Conservation (phyloP, 495 filamentous ascomycete species). For the Penicillium coprophilum region DNA sequence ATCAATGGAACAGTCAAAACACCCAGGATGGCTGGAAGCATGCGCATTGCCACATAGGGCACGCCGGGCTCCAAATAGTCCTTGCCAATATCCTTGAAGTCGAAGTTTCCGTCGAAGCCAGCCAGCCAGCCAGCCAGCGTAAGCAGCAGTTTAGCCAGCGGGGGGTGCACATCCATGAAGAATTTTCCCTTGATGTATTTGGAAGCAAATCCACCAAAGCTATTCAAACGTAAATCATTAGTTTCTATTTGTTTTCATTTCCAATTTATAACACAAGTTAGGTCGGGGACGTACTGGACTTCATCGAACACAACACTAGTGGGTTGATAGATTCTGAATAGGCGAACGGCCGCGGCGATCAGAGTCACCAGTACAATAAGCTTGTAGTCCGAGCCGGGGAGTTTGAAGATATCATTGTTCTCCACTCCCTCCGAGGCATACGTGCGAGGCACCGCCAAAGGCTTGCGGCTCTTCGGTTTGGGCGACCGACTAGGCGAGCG, state of each 20-base stretch:
- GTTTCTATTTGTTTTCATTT: conserved; percentile 3
- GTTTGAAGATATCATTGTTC: conserved; percentile 52
- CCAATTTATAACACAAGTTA: neutral
- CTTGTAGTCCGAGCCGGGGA: conserved; percentile 80
- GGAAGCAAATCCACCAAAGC: conserved; percentile 94
- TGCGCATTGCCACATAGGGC: conserved; percentile 95
- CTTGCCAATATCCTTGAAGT: conserved; percentile 99
- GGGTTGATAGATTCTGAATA: conserved; percentile 96
- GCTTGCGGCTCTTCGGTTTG: conserved; percentile 43
- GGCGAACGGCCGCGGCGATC: conserved; percentile 72
- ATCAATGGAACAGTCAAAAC: conserved; percentile 85
- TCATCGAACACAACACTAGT: conserved; percentile 98
- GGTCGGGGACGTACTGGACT: conserved; percentile 74
- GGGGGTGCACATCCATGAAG: conserved; percentile 99
- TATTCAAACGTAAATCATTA: conserved; percentile 31
- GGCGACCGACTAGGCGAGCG: conserved; percentile 47
- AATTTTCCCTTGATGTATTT: conserved; percentile 99
- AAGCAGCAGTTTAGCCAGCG: conserved; percentile 93
- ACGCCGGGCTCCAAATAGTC: conserved; percentile 94
- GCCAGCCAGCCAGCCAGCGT: conserved; percentile 94
- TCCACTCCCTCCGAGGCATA: conserved; percentile 55
- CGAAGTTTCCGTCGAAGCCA: conserved; percentile 92
- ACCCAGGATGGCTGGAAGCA: conserved; percentile 87
- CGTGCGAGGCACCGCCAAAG: conserved; percentile 23
- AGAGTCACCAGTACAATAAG: conserved; percentile 69